Evolutionary conservation across 306 rosid species (phyloP), one percentile per base, ranked within the genome.

Genomic region (Senna siamea): DNA sequence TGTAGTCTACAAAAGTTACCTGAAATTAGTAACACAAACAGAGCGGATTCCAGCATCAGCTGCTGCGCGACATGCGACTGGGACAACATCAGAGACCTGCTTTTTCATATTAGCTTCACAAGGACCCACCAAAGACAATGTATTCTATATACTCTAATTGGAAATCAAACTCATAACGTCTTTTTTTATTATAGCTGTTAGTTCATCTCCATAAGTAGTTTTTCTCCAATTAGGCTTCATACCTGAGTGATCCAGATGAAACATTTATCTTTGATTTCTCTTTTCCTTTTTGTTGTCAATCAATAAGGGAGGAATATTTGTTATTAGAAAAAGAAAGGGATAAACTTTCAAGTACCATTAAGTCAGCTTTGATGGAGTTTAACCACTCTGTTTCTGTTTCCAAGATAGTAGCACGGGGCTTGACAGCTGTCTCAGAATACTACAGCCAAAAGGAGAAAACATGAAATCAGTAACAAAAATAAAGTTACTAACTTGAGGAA

Each of bases 11-110:
- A 69, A 3, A 22, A 52, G 34, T 68, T 78, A 92, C 99, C 98
- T 95, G 77, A 95, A 92, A 88, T 95, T 92, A 35, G 99, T 92
- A 73, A 88, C 96, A 77, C 99, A 95, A 69, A 95, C 93, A 66
- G 99, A 90, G 28, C 97, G 96, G 80, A 95, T 95, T 71, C 98
- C 98, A 66, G 99, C 98, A 82, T 95, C 93, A 23, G 97, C 97
- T 23, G 97, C 99, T 2, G 99, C 99, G 43, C 92, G 96, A 62
- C 97, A 94, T 11, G 96, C 97, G 60, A 94, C 96, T 4, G 99
- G 99, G 72, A 92, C 99, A 78, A 94, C 97, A 86, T 94, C 99
- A 0, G 97, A 92, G 47, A 92, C 93, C 99, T 94, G 81, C 37
- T 70, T 67, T 79, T 73, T 55, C 51, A 44, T 70, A 23, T 70